Percentiles rank a stretch among this genome's conserved stretches.
Evolutionary conservation across 2,329 filamentous ascomycete genomes (phyloP).

Genomic region (Aspergillus sp.): DNA sequence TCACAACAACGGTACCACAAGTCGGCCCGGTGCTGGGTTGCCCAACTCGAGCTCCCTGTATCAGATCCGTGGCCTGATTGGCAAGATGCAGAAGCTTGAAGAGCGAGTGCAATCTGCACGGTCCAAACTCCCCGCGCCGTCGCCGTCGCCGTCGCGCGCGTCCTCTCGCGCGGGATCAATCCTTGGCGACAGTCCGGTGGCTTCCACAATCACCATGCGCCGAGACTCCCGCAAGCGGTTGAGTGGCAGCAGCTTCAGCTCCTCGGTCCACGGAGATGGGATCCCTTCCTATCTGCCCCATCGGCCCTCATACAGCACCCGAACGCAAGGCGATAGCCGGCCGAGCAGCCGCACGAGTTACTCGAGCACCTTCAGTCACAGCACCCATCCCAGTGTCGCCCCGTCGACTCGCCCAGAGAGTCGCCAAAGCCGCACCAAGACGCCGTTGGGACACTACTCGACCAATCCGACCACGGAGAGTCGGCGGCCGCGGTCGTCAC

Average conservation of each 20-base stretch:
- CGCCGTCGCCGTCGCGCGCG: slow-evolving; percentile 71
- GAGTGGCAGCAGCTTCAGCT: slow-evolving; percentile 43
- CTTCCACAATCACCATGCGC: slow-evolving; percentile 57
- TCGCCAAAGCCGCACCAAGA: slow-evolving; percentile 63
- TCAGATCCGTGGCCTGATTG: slow-evolving; percentile 90
- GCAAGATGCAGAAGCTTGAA: slow-evolving; percentile 95
- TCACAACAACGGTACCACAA: slow-evolving; percentile 42
- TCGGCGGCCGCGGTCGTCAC: slow-evolving; percentile 67
- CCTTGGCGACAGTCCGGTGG: slow-evolving; percentile 48
- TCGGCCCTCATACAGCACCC: slow-evolving; percentile 50
- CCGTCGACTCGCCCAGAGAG: slow-evolving; percentile 60
- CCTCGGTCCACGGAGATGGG: slow-evolving; percentile 36
- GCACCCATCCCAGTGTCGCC: slow-evolving; percentile 35
- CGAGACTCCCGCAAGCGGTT: slow-evolving; percentile 40
- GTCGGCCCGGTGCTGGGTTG: slow-evolving; percentile 45
- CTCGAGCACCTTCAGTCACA: slow-evolving; percentile 46
- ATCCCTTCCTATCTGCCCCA: slow-evolving; percentile 35
- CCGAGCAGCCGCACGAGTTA: slow-evolving; percentile 71
- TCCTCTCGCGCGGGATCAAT: slow-evolving; percentile 67
- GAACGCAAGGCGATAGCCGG: slow-evolving; percentile 53
- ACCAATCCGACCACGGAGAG: slow-evolving; percentile 48
- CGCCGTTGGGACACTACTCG: slow-evolving; percentile 60
- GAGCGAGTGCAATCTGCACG: slow-evolving; percentile 87
- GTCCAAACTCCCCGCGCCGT: slow-evolving; percentile 84
- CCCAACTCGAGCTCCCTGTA: slow-evolving; percentile 72